Percentiles rank a stretch among this genome's conserved stretches.
phyloP scores from a whole-genome alignment of 2,329 filamentous ascomycete genomes.

The Alternaria incomplexa region DNA sequence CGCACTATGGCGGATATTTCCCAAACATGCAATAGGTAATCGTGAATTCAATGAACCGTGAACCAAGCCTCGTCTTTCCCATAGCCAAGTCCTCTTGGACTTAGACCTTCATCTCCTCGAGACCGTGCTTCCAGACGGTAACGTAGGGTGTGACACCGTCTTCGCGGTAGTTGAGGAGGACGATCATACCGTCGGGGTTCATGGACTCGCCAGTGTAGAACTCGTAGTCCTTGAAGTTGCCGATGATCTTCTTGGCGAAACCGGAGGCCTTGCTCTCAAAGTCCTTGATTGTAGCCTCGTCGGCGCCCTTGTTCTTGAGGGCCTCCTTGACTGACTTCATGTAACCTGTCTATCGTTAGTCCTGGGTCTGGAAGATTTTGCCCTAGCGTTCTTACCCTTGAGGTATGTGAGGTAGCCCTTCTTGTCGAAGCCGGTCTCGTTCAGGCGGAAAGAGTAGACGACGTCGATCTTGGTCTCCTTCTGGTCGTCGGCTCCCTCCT shows the following conservation, averaged over 20 bases:
- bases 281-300: conserved; percentile 70
- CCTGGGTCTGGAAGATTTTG: background rate
- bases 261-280: conserved; percentile 79
- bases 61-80: conserved; percentile 24
- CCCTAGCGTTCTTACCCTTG: conserved; percentile 69
- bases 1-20: conserved; percentile 41
- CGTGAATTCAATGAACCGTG: conserved; percentile 41
- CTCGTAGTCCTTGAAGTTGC: conserved; percentile 95
- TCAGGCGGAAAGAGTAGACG: conserved; percentile 88
- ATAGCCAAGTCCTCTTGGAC: conserved; percentile 7
- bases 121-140: conserved; percentile 93
- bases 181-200: conserved; percentile 92
- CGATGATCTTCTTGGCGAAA: conserved; percentile 82
- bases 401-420: conserved; percentile 82
- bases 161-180: conserved; percentile 97
- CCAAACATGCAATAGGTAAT: conserved; percentile 48
- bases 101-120: conserved; percentile 91
- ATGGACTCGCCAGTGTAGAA: conserved; percentile 92
- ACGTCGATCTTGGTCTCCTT: conserved; percentile 87
- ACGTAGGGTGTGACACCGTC: conserved; percentile 91
- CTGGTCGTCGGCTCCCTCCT: conserved; percentile 74
- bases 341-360: conserved; percentile 66
- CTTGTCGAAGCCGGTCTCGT: conserved; percentile 82
- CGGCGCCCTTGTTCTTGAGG: conserved; percentile 65
- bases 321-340: conserved; percentile 90